phyloP scores from a whole-genome alignment of 371 early-diverging fungal species.

The Rhizomucor miehei region DNA sequence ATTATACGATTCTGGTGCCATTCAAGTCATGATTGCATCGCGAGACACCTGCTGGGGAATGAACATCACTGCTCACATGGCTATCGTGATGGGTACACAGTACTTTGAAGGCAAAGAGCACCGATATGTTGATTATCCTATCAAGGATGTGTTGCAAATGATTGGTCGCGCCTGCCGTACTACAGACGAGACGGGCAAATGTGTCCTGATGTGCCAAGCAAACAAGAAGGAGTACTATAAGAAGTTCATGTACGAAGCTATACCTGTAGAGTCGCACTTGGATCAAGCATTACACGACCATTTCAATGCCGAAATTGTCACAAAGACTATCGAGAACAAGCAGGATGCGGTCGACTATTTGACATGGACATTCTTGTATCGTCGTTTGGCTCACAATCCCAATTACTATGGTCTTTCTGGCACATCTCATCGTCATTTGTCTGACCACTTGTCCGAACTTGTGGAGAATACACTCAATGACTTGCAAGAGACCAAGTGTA shows the following conservation, averaged over 20 bases:
- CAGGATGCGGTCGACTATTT: slow-evolving; percentile 98
- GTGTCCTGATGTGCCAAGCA: slow-evolving; percentile 91
- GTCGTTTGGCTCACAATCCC: slow-evolving; percentile 93
- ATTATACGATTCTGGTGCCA: slow-evolving; percentile 74
- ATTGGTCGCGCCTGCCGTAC: slow-evolving; percentile 88
- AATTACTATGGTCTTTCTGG: slow-evolving; percentile 95
- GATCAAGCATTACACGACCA: slow-evolving; percentile 90
- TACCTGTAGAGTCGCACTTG: slow-evolving; percentile 93
- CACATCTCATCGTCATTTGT: slow-evolving; percentile 81
- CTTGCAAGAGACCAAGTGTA: slow-evolving; percentile 85
- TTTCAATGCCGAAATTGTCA: slow-evolving; percentile 95
- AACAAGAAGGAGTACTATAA: slow-evolving; percentile 96
- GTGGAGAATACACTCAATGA: slow-evolving; percentile 90
- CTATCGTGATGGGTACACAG: slow-evolving; percentile 96
- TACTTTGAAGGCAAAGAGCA: slow-evolving; percentile 92
- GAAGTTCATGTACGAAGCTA: slow-evolving; percentile 91
- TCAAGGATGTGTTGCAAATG: slow-evolving; percentile 96
- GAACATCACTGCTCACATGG: slow-evolving; percentile 75
- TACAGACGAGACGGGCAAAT: slow-evolving; percentile 70
- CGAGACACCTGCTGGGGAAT: slow-evolving; percentile 92
- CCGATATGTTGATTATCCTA: slow-evolving; percentile 92
- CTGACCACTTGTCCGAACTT: slow-evolving; percentile 91
- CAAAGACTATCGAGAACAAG: slow-evolving; percentile 92
- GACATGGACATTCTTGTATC: slow-evolving; percentile 96
- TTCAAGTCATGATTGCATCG: slow-evolving; percentile 89